Evolutionary conservation across 1,284 basidiomycete species (phyloP), one percentile per base, ranked within the genome.

Genomic region (Ceratobasidium sp.): DNA sequence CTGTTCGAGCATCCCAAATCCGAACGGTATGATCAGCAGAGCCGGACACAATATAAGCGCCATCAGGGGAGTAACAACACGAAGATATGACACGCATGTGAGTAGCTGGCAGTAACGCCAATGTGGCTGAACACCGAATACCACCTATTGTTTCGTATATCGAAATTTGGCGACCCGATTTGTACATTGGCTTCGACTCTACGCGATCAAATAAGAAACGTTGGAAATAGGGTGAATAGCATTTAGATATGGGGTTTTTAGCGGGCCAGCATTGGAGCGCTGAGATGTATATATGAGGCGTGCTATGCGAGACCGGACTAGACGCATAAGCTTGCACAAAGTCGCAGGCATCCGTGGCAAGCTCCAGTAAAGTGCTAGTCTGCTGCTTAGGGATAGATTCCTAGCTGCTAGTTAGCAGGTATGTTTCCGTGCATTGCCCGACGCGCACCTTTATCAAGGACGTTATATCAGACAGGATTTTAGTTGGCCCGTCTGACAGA

Each of bases 271-370:
- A 60, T 41, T 16, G 39, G 26, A 60, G 41, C 12, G 41, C 41
- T 4, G 58, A 60, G 8, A 60, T 60, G 26, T 60, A 60, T 26
- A 60, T n/a, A 60, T 60, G 58, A 26, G 58, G 58, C 18, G 58
- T 60, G 34, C 58, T 60, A 18, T 43, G 34, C 14, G 58, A 60
- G 21, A 32, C 41, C 12, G 58, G 36, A 21, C 58, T 60, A 43
- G 58, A 41, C 12, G 58, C 34, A 23, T 43, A 60, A 12, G 34
- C 28, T 5, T 14, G 21, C 2, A 36, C 58, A 60, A 60, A 60
- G 4, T 21, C 8, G 18, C 18, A 57, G 28, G 53, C 53, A 57
- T 57, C 53, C 8, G 48, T 50, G 10, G 48, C 18, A 23, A 50
- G 48, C 23, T 50, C 28, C 12, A 57, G 52, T 21, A 32, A 10